Evolutionary conservation across 176 grass and related monocot genomes (phyloP), one percentile per base, ranked within the genome.

Genomic region (Cenchrus fungigraminus): DNA sequence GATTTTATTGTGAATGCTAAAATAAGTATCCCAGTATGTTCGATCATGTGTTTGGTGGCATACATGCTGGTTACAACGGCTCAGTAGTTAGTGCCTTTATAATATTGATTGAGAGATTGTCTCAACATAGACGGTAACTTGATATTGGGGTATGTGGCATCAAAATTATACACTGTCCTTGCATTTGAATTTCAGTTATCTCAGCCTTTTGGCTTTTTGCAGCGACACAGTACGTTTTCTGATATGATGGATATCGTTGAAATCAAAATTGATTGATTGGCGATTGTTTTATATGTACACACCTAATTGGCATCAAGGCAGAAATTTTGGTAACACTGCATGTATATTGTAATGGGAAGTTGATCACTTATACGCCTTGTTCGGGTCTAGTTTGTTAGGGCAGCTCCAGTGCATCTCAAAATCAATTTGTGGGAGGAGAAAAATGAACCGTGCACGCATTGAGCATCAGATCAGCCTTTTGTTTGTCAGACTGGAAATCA

Each of bases 251-350:
- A 76, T 89, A 60, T 76, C 20, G 20, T 85, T 31, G 28, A 80
- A 80, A 74, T 51, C 16, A 68, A 83, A 83, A 78, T 71, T 17
- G 13, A 3, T 64, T 55, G 9, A 43, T 74, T 78, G 6, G 13
- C 65, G 19, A 31, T 16, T 12, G 15, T 37, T 73, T 22, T 37
- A 74, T 74, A 45, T 9, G 43, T 16, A 66, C 16, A 28, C 47
- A 37, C 22, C 7, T 85, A 68, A 68, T 47, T 51, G 17, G 20
- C 78, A 56, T 47, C n/a, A 55, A 16, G 54, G 8, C 54, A 22
- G 5, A 60, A 45, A 43, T 13, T 34, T 55, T 47, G 22, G 22
- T 19, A 71, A 58, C 22, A 40, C 34, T 12, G 12, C 0, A 0
- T 51, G 5, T 66, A 19, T 55, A 45, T 57, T 73, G 12, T 72